A percentile compares a stretch with the other conserved stretches of the same genome.
Evolutionary conservation across 257 asterid genomes (phyloP).

Genomic region (Scutellaria galericulata): DNA sequence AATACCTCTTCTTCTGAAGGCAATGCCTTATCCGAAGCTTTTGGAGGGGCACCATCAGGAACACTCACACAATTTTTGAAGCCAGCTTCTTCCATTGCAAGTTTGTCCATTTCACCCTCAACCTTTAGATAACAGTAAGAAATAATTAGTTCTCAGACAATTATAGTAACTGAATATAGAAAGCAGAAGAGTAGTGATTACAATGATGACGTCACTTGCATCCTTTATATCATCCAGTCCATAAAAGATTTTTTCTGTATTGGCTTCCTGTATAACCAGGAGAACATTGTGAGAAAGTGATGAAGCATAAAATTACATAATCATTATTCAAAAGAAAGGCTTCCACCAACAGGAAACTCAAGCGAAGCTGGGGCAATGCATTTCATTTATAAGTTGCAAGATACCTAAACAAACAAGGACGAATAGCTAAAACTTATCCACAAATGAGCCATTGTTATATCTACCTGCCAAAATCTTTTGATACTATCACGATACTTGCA

Average conservation of each 20-base stretch:
- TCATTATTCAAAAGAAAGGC: not conserved
- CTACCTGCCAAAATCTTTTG: conserved; percentile 88
- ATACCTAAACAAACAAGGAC: not conserved
- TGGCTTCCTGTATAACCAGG: conserved; percentile 64
- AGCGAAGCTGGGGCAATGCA: not conserved
- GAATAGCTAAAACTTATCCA: conserved; percentile 21
- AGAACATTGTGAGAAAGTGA: conserved; percentile 34
- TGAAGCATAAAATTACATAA: conserved; percentile 16
- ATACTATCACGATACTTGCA: conserved; percentile 82
- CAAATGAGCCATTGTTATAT: conserved; percentile 7
- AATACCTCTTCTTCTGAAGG: conserved; percentile 75
- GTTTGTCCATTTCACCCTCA: conserved; percentile 99
- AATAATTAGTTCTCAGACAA: conserved; percentile 27
- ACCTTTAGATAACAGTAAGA: conserved; percentile 52
- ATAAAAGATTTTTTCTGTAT: conserved; percentile 80
- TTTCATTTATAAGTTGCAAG: not conserved
- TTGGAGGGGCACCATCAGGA: conserved; percentile 95
- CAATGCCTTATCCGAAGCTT: conserved; percentile 69
- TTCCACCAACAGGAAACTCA: not conserved
- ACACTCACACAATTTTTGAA: conserved; percentile 91
- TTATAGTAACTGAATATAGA: conserved; percentile 31
- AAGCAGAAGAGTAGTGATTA: conserved; percentile 46
- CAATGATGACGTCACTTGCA: conserved; percentile 87
- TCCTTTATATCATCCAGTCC: conserved; percentile 92
- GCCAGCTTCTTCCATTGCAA: conserved; percentile 99